Percentiles rank a stretch among this genome's conserved stretches.
Evolutionary conservation across 176 grass and related monocot species (phyloP).

Genomic region (Triticum aestivum): DNA sequence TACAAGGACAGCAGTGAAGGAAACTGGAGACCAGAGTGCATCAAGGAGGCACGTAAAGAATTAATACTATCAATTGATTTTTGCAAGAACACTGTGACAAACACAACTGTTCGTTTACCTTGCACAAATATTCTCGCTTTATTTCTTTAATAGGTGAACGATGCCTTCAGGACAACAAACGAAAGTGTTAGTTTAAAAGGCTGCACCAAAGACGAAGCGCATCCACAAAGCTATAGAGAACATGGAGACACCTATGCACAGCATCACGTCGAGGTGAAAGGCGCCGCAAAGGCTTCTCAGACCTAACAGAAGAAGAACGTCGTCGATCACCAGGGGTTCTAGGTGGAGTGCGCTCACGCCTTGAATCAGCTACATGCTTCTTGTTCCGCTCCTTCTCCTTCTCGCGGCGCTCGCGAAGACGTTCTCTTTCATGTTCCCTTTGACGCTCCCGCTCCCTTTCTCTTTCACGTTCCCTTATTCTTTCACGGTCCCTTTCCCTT

Average conservation of each 20-base stretch:
- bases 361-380: conserved; percentile 65
- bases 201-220: conserved; percentile 64
- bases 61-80: conserved; percentile 41
- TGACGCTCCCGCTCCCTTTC: conserved; percentile 61
- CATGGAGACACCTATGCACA: conserved; percentile 88
- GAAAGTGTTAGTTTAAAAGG: conserved; percentile 83
- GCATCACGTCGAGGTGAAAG: conserved; percentile 74
- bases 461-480: conserved; percentile 53
- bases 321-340: conserved; percentile 62
- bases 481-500: conserved; percentile 51
- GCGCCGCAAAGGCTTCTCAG: conserved; percentile 67
- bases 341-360: conserved; percentile 67
- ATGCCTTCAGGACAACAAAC: conserved; percentile 98
- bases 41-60: conserved; percentile 34
- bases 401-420: conserved; percentile 63
- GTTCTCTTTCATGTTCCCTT: conserved; percentile 70
- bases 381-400: conserved; percentile 87
- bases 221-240: conserved; percentile 71
- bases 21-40: conserved; percentile 31
- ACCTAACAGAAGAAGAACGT: conserved; percentile 66
- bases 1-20: conserved; percentile 23
- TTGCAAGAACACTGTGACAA: conserved; percentile 45
- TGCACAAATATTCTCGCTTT: conserved; percentile 99
- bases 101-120: conserved; percentile 78
- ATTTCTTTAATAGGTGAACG: conserved; percentile 99